phyloP scores from a whole-genome alignment of 495 filamentous ascomycete genomes.

The Penicillium coffeae region DNA sequence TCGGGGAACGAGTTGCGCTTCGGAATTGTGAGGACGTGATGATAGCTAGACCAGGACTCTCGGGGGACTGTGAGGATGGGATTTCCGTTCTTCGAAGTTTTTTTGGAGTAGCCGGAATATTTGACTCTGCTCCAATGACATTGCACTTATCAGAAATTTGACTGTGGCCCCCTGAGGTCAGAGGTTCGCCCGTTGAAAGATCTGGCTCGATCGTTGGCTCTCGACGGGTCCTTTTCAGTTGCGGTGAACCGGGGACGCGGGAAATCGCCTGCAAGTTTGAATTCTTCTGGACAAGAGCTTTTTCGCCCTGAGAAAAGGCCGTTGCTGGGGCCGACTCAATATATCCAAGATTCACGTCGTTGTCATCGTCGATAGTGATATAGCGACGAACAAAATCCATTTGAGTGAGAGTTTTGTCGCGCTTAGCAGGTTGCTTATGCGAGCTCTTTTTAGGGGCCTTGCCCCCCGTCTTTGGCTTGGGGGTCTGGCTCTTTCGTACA shows the following conservation, averaged over 20 bases:
- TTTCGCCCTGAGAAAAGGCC: not conserved
- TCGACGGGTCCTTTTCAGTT: slow-evolving; percentile 13
- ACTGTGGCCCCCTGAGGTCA: slow-evolving; percentile 9
- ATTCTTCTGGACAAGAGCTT: not conserved
- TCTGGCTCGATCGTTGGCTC: slow-evolving; percentile 18
- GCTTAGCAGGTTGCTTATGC: slow-evolving; percentile 18
- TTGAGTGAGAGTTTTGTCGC: slow-evolving; percentile 44
- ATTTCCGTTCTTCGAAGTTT: slow-evolving; percentile 35
- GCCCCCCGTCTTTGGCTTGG: slow-evolving; percentile 24
- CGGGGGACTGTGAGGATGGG: slow-evolving; percentile 45
- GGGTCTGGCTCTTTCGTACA: slow-evolving; percentile 12
- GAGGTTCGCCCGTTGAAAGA: slow-evolving; percentile 25
- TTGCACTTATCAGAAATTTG: slow-evolving; percentile 1
- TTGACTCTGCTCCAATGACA: not conserved
- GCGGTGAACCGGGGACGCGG: not conserved
- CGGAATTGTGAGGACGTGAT: slow-evolving; percentile 41
- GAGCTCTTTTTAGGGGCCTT: no score
- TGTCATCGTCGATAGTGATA: slow-evolving; percentile 34
- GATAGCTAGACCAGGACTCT: slow-evolving; percentile 38
- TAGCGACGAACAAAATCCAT: slow-evolving; percentile 45
- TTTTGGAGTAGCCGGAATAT: slow-evolving; percentile 29
- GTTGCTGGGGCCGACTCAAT: slow-evolving; percentile 22
- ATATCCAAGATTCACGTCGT: slow-evolving; percentile 36
- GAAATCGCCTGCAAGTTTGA: not conserved
- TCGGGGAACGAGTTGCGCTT: slow-evolving; percentile 27